Evolutionary conservation across 139 green algal genomes (phyloP).

Genomic region (Yamagishiella unicocca): DNA sequence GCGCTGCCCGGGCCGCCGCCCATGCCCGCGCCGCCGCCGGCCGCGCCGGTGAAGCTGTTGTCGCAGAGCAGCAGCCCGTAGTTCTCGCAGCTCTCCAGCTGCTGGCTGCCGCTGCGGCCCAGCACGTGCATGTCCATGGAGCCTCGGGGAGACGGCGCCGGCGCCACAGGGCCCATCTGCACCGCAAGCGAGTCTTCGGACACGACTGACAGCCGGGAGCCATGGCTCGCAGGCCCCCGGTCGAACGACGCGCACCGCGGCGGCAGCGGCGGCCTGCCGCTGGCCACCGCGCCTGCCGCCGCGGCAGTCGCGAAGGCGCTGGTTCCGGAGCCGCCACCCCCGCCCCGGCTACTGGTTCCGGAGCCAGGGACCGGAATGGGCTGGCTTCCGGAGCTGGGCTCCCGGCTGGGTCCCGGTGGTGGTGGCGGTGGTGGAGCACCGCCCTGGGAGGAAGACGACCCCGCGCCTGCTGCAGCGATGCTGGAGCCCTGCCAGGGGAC

Average conservation of each 20-base stretch:
- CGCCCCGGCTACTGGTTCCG: not conserved
- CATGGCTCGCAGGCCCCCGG: not conserved
- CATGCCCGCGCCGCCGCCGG: not conserved
- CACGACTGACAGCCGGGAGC: conserved; percentile 30
- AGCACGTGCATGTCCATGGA: conserved; percentile 42
- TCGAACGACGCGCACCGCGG: not conserved
- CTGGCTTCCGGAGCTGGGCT: conserved; percentile 14
- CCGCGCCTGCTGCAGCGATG: no score
- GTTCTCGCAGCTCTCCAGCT: conserved; percentile 7
- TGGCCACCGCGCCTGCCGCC: not conserved
- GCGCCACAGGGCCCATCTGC: conserved; percentile 13
- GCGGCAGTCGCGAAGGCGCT: conserved; percentile 22
- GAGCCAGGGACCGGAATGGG: conserved; percentile 12
- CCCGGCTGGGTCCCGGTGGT: not conserved
- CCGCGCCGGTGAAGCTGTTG: not conserved
- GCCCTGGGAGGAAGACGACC: not conserved
- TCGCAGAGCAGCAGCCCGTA: not conserved
- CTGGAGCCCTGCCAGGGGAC: not conserved
- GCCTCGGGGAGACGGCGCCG: conserved; percentile 22
- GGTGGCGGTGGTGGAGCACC: not conserved
- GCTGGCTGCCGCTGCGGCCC: conserved; percentile 4
- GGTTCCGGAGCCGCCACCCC: not conserved
- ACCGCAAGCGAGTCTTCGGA: conserved; percentile 18
- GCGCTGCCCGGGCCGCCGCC: not conserved
- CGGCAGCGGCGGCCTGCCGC: conserved; percentile 27